Evolutionary conservation across 345 rosid species (phyloP).

Genomic region (Citrus sp.): DNA sequence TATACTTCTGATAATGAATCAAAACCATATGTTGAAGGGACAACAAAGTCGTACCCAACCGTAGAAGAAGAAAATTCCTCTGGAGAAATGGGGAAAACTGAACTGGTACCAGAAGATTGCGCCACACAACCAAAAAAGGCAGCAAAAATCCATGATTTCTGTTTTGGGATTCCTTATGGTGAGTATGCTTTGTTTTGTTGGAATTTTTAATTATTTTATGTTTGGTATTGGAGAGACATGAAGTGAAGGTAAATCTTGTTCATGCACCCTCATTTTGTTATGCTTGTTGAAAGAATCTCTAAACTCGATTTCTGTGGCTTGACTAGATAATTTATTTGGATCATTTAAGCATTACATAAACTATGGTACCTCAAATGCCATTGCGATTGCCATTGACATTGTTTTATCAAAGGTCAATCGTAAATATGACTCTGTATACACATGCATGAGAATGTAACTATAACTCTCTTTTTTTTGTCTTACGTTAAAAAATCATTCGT

Average conservation of each 20-base stretch:
- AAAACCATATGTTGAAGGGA: conserved; percentile 36
- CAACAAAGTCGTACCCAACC: conserved; percentile 19
- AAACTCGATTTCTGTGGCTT: background rate
- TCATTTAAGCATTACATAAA: background rate
- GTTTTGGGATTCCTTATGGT: conserved; percentile 96
- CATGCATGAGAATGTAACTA: background rate
- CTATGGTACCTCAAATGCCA: background rate
- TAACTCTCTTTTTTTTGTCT: background rate
- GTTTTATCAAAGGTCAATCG: background rate
- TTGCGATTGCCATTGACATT: background rate
- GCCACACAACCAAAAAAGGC: conserved; percentile 33
- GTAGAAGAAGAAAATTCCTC: conserved; percentile 28
- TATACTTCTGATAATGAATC: conserved; percentile 40
- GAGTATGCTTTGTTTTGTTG: conserved; percentile 24
- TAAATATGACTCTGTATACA: background rate
- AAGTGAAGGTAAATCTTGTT: background rate
- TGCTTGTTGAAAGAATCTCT: background rate
- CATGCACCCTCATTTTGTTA: background rate
- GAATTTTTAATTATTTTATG: background rate
- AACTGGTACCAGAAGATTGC: conserved; percentile 35
- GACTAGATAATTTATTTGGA: background rate
- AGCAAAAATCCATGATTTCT: conserved; percentile 87
- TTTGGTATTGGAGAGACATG: background rate
- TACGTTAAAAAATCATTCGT: background rate
- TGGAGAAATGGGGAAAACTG: conserved; percentile 15